Conservation (phyloP, 106 monocot genomes). For the Platanthera zijinensis region DNA sequence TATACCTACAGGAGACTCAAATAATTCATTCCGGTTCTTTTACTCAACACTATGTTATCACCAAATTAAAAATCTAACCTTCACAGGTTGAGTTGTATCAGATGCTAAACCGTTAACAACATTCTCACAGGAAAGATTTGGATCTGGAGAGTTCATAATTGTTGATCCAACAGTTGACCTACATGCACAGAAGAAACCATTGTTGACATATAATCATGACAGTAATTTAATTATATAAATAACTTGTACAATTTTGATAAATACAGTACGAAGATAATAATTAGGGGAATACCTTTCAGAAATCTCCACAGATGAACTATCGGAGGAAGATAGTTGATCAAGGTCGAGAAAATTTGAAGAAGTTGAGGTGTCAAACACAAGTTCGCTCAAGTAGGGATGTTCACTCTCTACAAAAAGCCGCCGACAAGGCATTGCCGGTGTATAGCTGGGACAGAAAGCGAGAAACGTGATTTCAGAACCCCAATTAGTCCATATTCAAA, state of each 20-base stretch:
- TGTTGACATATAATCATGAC: neutral
- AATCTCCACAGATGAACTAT: constrained; percentile 40
- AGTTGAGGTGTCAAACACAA: constrained; percentile 27
- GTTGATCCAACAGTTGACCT: constrained; percentile 12
- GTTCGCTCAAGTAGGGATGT: constrained; percentile 32
- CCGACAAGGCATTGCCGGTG: constrained; percentile 24
- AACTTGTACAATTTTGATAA: neutral
- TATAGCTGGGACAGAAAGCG: constrained; percentile 24
- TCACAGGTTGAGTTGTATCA: constrained; percentile 17
- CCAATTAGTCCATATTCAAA: neutral
- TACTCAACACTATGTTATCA: neutral
- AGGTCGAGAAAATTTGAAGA: constrained; percentile 83
- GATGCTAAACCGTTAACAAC: constrained; percentile 19
- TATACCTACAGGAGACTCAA: too few relatives aligned
- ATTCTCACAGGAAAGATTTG: constrained; percentile 43
- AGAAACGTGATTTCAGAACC: neutral
- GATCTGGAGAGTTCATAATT: constrained; percentile 27
- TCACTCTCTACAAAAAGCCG: constrained; percentile 36
- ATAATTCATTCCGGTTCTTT: too few relatives aligned
- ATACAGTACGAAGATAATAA: neutral
- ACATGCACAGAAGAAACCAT: neutral
- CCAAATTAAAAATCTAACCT: constrained; percentile 16
- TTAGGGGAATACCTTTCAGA: constrained; percentile 37
- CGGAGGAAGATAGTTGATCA: constrained; percentile 58
- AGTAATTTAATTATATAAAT: neutral